Conservation (phyloP, 768 basidiomycete genomes). For the Lactarius sp. region DNA sequence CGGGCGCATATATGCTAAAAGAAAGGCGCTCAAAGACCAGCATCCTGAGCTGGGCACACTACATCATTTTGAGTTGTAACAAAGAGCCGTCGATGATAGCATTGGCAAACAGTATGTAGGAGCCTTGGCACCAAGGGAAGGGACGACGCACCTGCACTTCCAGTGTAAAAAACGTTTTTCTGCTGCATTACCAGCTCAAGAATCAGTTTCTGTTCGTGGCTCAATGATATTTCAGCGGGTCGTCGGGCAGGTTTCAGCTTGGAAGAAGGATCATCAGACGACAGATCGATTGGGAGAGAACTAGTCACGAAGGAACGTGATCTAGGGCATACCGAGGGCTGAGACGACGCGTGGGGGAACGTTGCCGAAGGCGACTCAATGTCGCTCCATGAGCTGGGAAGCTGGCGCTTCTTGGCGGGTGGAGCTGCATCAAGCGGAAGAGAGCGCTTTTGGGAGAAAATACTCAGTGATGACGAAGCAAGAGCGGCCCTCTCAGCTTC, state of each 20-base stretch:
- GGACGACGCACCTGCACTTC: slow-evolving; percentile 75
- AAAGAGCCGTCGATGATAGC: not conserved
- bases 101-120: not conserved
- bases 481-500: slow-evolving; percentile 13
- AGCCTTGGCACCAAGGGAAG: slow-evolving; percentile 6
- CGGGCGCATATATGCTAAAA: slow-evolving; percentile 2
- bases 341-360: not conserved
- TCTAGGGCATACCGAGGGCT: not conserved
- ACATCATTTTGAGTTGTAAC: not conserved
- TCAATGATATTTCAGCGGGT: slow-evolving; percentile 54
- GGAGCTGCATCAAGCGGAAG: slow-evolving; percentile 19
- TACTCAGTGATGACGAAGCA: slow-evolving; percentile 14
- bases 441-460: slow-evolving; percentile 26
- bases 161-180: slow-evolving; percentile 89
- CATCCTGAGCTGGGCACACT: slow-evolving; percentile 11
- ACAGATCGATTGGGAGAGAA: slow-evolving; percentile 4
- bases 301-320: not conserved
- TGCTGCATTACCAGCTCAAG: slow-evolving; percentile 69
- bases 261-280: slow-evolving; percentile 25
- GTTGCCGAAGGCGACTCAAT: not conserved
- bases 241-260: slow-evolving; percentile 25
- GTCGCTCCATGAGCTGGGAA: slow-evolving; percentile 23
- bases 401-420: slow-evolving; percentile 18
- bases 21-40: not conserved
- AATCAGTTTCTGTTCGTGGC: slow-evolving; percentile 82